Percentiles rank a stretch among this genome's conserved stretches.
Conservation (phyloP, 768 basidiomycete species). For the Myochromella boudieri region DNA sequence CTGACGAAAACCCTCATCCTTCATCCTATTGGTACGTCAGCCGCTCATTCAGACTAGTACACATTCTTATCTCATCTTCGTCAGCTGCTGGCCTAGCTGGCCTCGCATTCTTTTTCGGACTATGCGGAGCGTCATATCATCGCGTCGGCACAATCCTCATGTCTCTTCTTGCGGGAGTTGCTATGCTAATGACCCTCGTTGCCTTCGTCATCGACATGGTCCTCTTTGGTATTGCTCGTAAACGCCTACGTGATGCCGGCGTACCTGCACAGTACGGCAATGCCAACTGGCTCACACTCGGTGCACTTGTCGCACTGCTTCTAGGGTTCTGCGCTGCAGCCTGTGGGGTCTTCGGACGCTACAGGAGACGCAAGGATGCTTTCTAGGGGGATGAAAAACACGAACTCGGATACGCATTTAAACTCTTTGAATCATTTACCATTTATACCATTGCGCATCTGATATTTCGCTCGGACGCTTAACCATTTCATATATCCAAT, state of each 20-base stretch:
- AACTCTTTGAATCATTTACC: not conserved
- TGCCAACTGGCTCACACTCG: constrained; percentile 81
- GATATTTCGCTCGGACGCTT: not conserved
- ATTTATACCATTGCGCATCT: not conserved
- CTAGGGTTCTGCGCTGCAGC: constrained; percentile 65
- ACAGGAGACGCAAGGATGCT: constrained; percentile 40
- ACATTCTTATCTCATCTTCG: not conserved
- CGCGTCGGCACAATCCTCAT: constrained; percentile 77
- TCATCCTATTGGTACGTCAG: constrained; percentile 75
- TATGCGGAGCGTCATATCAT: constrained; percentile 64
- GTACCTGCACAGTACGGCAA: constrained; percentile 65
- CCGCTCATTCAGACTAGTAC: too few species aligned
- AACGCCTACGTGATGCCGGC: constrained; percentile 51
- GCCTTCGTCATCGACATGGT: constrained; percentile 79
- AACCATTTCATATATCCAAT: not conserved
- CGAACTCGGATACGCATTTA: not conserved
- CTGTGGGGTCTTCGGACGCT: constrained; percentile 68
- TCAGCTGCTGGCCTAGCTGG: constrained; percentile 65
- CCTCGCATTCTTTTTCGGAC: constrained; percentile 63
- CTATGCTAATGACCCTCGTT: constrained; percentile 64
- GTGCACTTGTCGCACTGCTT: constrained; percentile 65
- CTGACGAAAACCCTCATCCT: constrained; percentile 75
- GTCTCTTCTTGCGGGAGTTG: constrained; percentile 66
- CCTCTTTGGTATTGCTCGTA: constrained; percentile 70
- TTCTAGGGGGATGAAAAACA: constrained; percentile 9